A percentile compares a stretch with the other conserved stretches of the same genome.
Evolutionary conservation across 139 green algal species (phyloP).

Genomic region (Chlorokybus atmophyticus): DNA sequence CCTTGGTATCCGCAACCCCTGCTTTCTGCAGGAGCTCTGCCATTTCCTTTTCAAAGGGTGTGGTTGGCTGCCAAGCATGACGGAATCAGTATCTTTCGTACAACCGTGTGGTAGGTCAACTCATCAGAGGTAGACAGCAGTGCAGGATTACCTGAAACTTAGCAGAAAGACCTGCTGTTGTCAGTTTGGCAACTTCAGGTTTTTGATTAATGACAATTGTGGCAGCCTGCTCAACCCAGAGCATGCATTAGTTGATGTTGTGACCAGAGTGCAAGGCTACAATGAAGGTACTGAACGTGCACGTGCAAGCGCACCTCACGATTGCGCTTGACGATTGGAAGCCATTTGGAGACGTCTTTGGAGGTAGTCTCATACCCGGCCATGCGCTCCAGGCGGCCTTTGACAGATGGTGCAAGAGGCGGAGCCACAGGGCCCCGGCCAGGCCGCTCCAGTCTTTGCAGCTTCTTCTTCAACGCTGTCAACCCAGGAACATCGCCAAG

Average conservation of each 20-base stretch:
- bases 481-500: too few species aligned
- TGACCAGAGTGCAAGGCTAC: too few species aligned
- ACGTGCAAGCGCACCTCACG: too few species aligned
- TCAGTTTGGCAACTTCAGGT: not conserved
- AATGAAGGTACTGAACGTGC: too few species aligned
- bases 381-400: constrained; percentile 32
- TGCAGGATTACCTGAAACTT: constrained; percentile 44
- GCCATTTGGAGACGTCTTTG: constrained; percentile 76
- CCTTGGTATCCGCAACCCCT: constrained; percentile 18
- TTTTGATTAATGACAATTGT: constrained; percentile 57
- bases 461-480: constrained; percentile 38
- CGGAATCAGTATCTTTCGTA: too few species aligned
- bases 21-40: constrained; percentile 58
- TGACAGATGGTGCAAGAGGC: constrained; percentile 10
- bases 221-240: too few species aligned
- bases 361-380: constrained; percentile 70
- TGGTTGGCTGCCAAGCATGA: constrained; percentile 33
- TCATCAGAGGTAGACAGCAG: too few species aligned
- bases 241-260: too few species aligned
- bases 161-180: constrained; percentile 35
- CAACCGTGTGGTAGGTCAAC: too few species aligned
- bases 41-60: constrained; percentile 70
- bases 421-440: constrained; percentile 8
- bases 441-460: constrained; percentile 45
- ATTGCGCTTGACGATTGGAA: constrained; percentile 81